Conservation (phyloP, 257 asterid genomes). For the Jacaranda mimosifolia region DNA sequence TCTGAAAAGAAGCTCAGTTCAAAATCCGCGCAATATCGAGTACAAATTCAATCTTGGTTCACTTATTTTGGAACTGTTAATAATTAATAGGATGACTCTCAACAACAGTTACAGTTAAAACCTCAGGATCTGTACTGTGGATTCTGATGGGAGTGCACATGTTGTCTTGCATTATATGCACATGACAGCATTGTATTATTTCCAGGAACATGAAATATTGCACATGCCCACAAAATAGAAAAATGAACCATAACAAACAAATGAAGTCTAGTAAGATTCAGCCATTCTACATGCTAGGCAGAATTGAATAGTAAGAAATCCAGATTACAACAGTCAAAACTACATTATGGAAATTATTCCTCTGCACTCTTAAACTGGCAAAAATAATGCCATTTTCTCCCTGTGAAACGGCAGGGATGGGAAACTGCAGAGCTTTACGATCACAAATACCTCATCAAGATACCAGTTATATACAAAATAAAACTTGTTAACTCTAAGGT, state of each 20-base stretch:
- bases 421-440: conserved; percentile 14
- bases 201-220: conserved; percentile 17
- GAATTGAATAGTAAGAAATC: background rate
- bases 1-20: too few relatives aligned
- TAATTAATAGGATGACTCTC: background rate
- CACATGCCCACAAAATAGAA: conserved; percentile 23
- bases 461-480: conserved; percentile 43
- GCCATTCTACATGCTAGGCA: background rate
- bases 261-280: background rate
- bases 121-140: background rate
- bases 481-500: conserved; percentile 29
- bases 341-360: background rate
- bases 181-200: conserved; percentile 8
- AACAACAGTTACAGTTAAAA: background rate
- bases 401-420: background rate
- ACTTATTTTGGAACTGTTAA: too few relatives aligned
- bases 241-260: background rate
- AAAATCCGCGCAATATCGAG: too few relatives aligned
- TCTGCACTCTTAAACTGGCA: conserved; percentile 7
- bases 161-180: conserved; percentile 15
- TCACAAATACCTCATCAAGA: conserved; percentile 7
- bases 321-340: background rate
- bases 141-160: background rate
- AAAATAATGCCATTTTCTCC: conserved; percentile 2
- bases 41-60: background rate